Conservation (phyloP, 345 rosid species). For the Erodium maritimum region DNA sequence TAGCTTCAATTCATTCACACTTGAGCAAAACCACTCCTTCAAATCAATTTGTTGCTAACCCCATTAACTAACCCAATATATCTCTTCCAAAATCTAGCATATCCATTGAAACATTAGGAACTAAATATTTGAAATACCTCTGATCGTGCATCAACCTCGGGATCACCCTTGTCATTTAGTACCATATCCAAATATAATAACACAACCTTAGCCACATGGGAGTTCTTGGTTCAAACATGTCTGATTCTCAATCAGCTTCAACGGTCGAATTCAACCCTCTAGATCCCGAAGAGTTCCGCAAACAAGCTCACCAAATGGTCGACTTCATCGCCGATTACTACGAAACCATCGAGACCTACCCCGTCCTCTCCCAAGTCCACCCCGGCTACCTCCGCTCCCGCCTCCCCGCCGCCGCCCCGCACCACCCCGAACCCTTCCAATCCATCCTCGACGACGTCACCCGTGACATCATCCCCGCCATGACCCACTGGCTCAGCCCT, state of each 20-base stretch:
- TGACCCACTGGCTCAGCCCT: slow-evolving; percentile 44
- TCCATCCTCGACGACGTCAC: slow-evolving; percentile 19
- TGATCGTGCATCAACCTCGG: too few relatives aligned
- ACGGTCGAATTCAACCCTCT: too few relatives aligned
- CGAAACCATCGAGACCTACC: slow-evolving; percentile 23
- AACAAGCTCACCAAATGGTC: slow-evolving; percentile 32
- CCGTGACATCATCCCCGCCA: slow-evolving; percentile 29
- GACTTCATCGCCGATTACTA: slow-evolving; percentile 43
- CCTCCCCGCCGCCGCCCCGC: slow-evolving; percentile 18
- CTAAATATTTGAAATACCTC: too few relatives aligned
- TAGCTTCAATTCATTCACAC: too few relatives aligned
- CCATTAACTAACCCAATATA: too few relatives aligned
- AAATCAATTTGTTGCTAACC: too few relatives aligned
- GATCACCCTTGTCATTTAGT: too few relatives aligned
- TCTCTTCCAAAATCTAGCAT: too few relatives aligned
- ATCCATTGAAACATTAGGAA: too few relatives aligned
- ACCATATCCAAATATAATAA: too few relatives aligned
- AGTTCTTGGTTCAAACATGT: slow-evolving; percentile 12
- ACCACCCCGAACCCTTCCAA: slow-evolving; percentile 18
- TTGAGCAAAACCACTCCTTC: too few relatives aligned
- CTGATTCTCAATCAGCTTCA: neutral
- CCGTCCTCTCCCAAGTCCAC: slow-evolving; percentile 35
- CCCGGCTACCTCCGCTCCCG: slow-evolving; percentile 17
- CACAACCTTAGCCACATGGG: slow-evolving; percentile 19
- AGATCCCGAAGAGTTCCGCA: slow-evolving; percentile 25